Conservation (phyloP, 352 stramenopile species). For the Phytophthora capsici region DNA sequence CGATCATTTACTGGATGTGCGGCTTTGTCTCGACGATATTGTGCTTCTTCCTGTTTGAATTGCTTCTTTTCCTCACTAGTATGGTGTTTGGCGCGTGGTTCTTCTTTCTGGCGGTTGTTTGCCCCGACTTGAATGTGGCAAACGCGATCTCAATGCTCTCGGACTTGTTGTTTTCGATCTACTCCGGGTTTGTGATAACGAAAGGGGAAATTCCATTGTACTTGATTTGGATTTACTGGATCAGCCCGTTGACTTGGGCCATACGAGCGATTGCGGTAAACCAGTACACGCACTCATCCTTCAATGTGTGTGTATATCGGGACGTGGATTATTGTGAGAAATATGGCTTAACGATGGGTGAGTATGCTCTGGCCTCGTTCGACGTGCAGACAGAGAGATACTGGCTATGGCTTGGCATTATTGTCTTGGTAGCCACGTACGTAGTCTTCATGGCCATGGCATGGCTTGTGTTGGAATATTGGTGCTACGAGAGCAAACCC, state of each 20-base stretch:
- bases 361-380: slow-evolving; percentile 58
- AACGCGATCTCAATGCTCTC: slow-evolving; percentile 56
- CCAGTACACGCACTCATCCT: slow-evolving; percentile 54
- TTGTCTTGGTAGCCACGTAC: slow-evolving; percentile 37
- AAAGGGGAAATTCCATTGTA: slow-evolving; percentile 60
- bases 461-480: slow-evolving; percentile 51
- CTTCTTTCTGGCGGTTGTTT: slow-evolving; percentile 57
- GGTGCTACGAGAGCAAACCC: slow-evolving; percentile 37
- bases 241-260: slow-evolving; percentile 72
- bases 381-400: slow-evolving; percentile 44
- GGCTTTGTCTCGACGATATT: slow-evolving; percentile 52
- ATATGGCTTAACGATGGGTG: slow-evolving; percentile 36
- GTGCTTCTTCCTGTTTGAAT: slow-evolving; percentile 50
- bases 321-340: slow-evolving; percentile 52
- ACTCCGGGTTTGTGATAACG: slow-evolving; percentile 70
- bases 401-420: slow-evolving; percentile 61
- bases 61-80: slow-evolving; percentile 64
- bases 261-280: slow-evolving; percentile 63
- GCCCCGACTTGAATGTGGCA: slow-evolving; percentile 55
- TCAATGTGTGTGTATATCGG: slow-evolving; percentile 47
- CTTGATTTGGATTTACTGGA: slow-evolving; percentile 79
- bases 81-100: slow-evolving; percentile 65
- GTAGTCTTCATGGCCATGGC: slow-evolving; percentile 14
- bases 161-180: slow-evolving; percentile 62
- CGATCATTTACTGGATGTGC: slow-evolving; percentile 56